Conservation (phyloP, 2,329 filamentous ascomycete genomes). For the Neopestalotiopsis sp. region DNA sequence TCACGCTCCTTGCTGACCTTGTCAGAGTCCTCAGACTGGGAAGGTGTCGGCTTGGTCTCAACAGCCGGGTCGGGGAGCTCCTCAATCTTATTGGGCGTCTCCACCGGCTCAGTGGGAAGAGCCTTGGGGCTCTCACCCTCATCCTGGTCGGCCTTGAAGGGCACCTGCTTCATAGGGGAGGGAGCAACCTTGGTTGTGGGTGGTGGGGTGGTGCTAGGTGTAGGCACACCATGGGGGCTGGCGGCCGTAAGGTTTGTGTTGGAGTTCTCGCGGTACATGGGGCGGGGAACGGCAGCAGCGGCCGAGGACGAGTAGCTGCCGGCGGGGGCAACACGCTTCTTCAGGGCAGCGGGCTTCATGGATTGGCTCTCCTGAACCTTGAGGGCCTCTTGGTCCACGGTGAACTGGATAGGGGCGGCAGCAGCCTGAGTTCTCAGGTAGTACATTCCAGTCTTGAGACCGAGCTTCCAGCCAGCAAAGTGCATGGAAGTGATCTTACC, state of each 20-base stretch:
- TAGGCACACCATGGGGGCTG: conserved; percentile 67
- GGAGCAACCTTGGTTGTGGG: conserved; percentile 52
- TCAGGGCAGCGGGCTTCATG: conserved; percentile 63
- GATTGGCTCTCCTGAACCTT: conserved; percentile 84
- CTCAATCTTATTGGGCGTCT: conserved; percentile 63
- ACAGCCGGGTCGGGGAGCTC: conserved; percentile 65
- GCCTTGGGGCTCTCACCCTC: conserved; percentile 83
- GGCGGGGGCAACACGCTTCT: conserved; percentile 71
- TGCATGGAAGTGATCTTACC: conserved; percentile 99
- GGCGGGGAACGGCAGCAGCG: conserved; percentile 56
- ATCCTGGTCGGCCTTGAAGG: conserved; percentile 77
- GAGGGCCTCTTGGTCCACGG: conserved; percentile 94
- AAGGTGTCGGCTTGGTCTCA: conserved; percentile 51
- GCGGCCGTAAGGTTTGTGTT: conserved; percentile 38
- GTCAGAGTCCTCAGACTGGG: conserved; percentile 75
- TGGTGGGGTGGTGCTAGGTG: conserved; percentile 70
- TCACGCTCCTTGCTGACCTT: conserved; percentile 77
- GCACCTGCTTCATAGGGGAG: conserved; percentile 65
- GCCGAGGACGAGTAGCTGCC: conserved; percentile 63
- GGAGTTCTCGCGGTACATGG: conserved; percentile 55
- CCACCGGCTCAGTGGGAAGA: conserved; percentile 72
- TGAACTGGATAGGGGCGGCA: conserved; percentile 97
- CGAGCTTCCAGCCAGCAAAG: conserved; percentile 98
- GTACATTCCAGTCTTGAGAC: conserved; percentile 99
- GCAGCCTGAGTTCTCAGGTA: conserved; percentile 98